Conservation (phyloP, 2,329 filamentous ascomycete species). For the Aspergillus sp. region DNA sequence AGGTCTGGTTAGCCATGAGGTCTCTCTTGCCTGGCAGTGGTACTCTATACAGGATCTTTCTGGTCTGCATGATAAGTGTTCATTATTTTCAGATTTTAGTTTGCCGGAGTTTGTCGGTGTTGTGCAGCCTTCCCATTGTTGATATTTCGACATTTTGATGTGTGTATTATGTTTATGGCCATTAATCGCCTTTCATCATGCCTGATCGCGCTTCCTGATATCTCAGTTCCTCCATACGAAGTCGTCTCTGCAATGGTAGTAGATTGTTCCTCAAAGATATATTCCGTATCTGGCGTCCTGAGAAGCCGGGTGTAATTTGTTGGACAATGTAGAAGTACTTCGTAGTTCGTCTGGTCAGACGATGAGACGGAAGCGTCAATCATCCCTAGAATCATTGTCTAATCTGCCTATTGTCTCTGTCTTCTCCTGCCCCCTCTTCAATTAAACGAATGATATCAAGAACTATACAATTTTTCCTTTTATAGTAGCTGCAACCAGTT, state of each 20-base stretch:
- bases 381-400: neutral
- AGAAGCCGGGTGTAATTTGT: too few relatives aligned
- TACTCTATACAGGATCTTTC: too few relatives aligned
- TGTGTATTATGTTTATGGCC: neutral
- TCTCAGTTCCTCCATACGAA: too few relatives aligned
- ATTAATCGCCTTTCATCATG: neutral
- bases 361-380: too few relatives aligned
- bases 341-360: too few relatives aligned
- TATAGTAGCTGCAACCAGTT: neutral
- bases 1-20: too few relatives aligned
- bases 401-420: neutral
- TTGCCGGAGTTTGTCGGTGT: neutral
- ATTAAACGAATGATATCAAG: neutral
- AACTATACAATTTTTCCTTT: neutral
- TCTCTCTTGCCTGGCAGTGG: too few relatives aligned
- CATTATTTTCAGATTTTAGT: slow-evolving; percentile 8
- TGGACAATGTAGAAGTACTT: too few relatives aligned
- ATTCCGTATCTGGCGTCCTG: too few relatives aligned
- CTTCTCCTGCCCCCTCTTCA: neutral
- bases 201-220: too few relatives aligned
- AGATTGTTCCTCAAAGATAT: too few relatives aligned
- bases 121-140: neutral
- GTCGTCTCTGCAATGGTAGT: too few relatives aligned
- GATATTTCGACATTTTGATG: neutral
- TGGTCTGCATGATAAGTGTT: slow-evolving; percentile 9